These are phyloP conservation scores for Fusarium napiforme DNA, from an alignment of 2,329 filamentous ascomycete species.

Conservation along the genomic window DNA sequence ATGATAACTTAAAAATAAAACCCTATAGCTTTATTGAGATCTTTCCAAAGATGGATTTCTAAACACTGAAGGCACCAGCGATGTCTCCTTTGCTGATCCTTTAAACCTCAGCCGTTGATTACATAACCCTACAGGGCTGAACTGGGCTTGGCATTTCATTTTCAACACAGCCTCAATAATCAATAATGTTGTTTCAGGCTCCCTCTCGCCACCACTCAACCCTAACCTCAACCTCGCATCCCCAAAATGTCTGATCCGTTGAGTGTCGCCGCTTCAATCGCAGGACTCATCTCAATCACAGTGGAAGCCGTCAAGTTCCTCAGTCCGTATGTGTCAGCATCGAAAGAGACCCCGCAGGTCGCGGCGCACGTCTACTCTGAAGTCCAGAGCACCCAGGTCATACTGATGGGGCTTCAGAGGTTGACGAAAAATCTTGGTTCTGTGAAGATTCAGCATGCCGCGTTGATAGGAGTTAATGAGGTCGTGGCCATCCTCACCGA, in stretches of 20 bases:
- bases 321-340: constrained; percentile 9
- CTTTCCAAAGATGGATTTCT: accelerated
- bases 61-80: accelerated
- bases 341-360: constrained; percentile 26
- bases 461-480: neutral
- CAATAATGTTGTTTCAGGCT: neutral
- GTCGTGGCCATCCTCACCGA: constrained; percentile 4
- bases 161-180: neutral
- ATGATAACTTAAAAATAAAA: accelerated
- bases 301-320: constrained; percentile 6
- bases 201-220: neutral
- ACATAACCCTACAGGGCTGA: neutral
- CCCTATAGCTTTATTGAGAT: accelerated
- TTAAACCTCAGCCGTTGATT: neutral
- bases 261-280: constrained; percentile 23
- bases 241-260: neutral
- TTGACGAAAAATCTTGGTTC: neutral
- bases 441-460: neutral
- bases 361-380: constrained; percentile 15
- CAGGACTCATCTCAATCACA: neutral
- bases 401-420: constrained; percentile 5
- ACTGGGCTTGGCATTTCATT: neutral
- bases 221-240: neutral
- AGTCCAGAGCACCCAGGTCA: constrained; percentile 9
- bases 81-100: too few species aligned